phyloP scores from a whole-genome alignment of 2,329 filamentous ascomycete genomes.

The Aspergillus aculeatus region DNA sequence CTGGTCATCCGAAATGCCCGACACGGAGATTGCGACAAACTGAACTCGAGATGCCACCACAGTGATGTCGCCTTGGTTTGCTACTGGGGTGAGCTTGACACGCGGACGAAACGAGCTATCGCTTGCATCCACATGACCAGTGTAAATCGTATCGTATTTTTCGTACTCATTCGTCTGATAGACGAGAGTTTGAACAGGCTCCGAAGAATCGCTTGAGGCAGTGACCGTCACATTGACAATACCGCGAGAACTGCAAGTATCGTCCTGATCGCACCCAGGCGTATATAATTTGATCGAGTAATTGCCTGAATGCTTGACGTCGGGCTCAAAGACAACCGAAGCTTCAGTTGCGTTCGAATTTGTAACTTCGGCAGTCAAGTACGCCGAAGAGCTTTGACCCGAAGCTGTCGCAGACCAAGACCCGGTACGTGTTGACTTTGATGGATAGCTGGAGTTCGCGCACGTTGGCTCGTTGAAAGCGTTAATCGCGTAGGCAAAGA shows the following conservation, averaged over 20 bases:
- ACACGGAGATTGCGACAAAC: conserved; percentile 62
- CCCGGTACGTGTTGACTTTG: conserved; percentile 68
- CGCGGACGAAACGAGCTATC: conserved; percentile 72
- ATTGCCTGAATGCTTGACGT: conserved; percentile 84
- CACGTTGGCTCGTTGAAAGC: conserved; percentile 88
- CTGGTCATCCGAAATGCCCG: conserved; percentile 68
- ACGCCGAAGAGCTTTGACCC: conserved; percentile 68
- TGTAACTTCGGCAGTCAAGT: conserved; percentile 67
- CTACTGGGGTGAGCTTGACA: conserved; percentile 71
- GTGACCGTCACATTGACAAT: conserved; percentile 76
- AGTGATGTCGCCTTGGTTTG: conserved; percentile 62
- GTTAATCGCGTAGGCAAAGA: conserved; percentile 79
- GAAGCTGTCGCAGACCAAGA: conserved; percentile 71
- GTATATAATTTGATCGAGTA: conserved; percentile 92
- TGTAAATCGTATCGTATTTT: conserved; percentile 93
- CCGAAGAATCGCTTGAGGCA: conserved; percentile 54
- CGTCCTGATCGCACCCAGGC: conserved; percentile 80
- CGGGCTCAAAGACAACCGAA: conserved; percentile 68
- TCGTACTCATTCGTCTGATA: conserved; percentile 94
- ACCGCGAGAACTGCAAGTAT: conserved; percentile 72
- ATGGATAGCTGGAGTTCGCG: conserved; percentile 62
- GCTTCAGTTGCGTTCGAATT: conserved; percentile 59
- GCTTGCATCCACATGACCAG: conserved; percentile 76
- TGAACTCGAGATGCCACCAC: conserved; percentile 87
- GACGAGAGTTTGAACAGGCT: conserved; percentile 60